These are phyloP conservation scores for Elymus sibiricus DNA, from an alignment of 176 grass and related monocot genomes.

Conservation along the genomic window DNA sequence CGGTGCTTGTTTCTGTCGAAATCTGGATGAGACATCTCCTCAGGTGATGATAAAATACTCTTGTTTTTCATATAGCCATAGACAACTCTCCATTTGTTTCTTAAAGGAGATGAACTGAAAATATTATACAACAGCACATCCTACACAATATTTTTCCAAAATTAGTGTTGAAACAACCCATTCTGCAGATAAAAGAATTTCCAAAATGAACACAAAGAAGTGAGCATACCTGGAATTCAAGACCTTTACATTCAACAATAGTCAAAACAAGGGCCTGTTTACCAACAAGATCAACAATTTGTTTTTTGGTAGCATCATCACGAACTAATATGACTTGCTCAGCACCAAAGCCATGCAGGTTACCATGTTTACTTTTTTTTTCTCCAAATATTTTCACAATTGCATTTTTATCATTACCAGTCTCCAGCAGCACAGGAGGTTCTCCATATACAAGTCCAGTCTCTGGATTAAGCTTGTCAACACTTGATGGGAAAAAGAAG, in stretches of 20 bases:
- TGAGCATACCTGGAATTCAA: conserved; percentile 78
- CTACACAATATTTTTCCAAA: conserved; percentile 31
- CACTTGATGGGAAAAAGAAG: conserved; percentile 66
- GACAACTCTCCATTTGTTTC: conserved; percentile 76
- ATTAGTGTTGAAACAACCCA: not conserved
- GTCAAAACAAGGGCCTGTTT: conserved; percentile 84
- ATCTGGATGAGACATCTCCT: conserved; percentile 35
- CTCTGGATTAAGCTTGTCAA: conserved; percentile 71
- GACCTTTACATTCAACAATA: conserved; percentile 90
- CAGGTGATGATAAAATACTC: conserved; percentile 24
- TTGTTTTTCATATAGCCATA: conserved; percentile 68
- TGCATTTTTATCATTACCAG: conserved; percentile 69
- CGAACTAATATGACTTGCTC: conserved; percentile 17
- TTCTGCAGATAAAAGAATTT: not conserved
- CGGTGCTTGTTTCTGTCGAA: conserved; percentile 55
- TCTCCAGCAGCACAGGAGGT: conserved; percentile 73
- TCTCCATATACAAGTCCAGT: conserved; percentile 79
- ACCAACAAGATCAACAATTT: conserved; percentile 58
- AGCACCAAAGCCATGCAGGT: conserved; percentile 20
- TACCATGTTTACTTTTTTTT: conserved; percentile 11
- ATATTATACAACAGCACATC: conserved; percentile 89
- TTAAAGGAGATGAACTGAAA: conserved; percentile 65
- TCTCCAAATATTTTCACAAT: conserved; percentile 80
- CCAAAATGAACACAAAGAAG: not conserved
- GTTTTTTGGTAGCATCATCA: conserved; percentile 56